These are phyloP conservation scores for Hortaea sp. DNA, from an alignment of 2,329 filamentous ascomycete genomes.

Conservation along the genomic window DNA sequence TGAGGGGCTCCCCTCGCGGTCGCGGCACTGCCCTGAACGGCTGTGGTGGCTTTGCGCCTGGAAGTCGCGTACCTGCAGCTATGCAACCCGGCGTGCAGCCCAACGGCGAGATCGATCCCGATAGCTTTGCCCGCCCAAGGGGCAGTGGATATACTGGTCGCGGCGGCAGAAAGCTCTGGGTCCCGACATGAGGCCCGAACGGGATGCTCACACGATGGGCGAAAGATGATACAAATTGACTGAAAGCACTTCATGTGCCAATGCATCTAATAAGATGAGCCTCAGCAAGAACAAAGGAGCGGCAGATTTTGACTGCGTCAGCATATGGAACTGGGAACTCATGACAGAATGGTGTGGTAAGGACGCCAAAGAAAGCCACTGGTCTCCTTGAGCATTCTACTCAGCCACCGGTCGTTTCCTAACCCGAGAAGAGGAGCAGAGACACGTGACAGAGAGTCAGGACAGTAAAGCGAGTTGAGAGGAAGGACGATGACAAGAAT, in stretches of 20 bases:
- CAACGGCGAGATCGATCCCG: constrained; percentile 26
- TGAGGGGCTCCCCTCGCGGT: constrained; percentile 15
- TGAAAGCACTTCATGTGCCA: neutral
- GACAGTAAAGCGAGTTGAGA: neutral
- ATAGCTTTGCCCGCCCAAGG: constrained; percentile 26
- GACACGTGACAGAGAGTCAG: neutral
- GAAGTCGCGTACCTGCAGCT: constrained; percentile 2
- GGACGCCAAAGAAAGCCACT: neutral
- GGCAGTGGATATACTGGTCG: constrained; percentile 17
- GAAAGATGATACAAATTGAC: neutral
- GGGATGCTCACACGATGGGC: neutral
- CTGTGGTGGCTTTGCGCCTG: constrained; percentile 12
- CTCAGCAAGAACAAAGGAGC: no score
- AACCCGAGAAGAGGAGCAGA: neutral
- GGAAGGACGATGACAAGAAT: neutral
- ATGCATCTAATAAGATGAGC: no score
- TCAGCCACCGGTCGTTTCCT: neutral
- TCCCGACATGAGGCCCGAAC: constrained; percentile 18
- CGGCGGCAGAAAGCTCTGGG: constrained; percentile 25
- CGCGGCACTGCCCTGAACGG: constrained; percentile 10
- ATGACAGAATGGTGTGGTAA: neutral
- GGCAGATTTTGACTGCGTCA: neutral
- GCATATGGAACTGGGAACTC: neutral
- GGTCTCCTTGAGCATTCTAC: neutral
- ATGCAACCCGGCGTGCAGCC: constrained; percentile 6